phyloP scores from a whole-genome alignment of 768 basidiomycete species.

The Tulasnella sp. region DNA sequence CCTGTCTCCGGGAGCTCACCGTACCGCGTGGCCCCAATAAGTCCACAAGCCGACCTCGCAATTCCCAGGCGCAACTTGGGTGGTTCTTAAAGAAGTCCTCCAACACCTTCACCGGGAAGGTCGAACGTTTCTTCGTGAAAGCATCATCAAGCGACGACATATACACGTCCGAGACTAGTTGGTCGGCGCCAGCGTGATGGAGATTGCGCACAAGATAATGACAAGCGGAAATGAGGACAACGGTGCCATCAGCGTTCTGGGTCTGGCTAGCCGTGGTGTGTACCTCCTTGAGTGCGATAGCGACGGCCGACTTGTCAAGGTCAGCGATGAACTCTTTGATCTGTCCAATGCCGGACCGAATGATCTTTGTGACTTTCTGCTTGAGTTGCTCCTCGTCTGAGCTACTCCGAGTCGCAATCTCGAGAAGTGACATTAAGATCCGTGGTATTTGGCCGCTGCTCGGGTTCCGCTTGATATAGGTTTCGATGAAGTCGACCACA shows the following conservation, averaged over 20 bases:
- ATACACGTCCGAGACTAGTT: constrained; percentile 45
- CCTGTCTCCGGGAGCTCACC: constrained; percentile 66
- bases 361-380: constrained; percentile 74
- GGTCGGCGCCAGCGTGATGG: constrained; percentile 30
- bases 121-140: constrained; percentile 67
- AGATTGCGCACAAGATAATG: constrained; percentile 56
- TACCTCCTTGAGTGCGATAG: constrained; percentile 46
- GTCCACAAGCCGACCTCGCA: constrained; percentile 51
- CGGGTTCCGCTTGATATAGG: constrained; percentile 66
- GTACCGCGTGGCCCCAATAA: constrained; percentile 40
- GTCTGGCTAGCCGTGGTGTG: constrained; percentile 64
- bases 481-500: constrained; percentile 88
- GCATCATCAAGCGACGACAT: constrained; percentile 62
- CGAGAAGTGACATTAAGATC: constrained; percentile 65
- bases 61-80: constrained; percentile 51
- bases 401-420: constrained; percentile 54
- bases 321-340: constrained; percentile 52
- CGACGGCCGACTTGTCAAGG: constrained; percentile 36
- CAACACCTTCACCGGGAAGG: constrained; percentile 64
- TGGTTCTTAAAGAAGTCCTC: constrained; percentile 62
- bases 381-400: constrained; percentile 79
- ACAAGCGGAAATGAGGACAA: constrained; percentile 55
- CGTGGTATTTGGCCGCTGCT: constrained; percentile 57
- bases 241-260: constrained; percentile 49
- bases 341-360: constrained; percentile 64